A percentile compares a stretch with the other conserved stretches of the same genome.
These are phyloP conservation scores for Calonectria pauciramosa DNA, from an alignment of 2,329 filamentous ascomycete species.

Conservation along the genomic window DNA sequence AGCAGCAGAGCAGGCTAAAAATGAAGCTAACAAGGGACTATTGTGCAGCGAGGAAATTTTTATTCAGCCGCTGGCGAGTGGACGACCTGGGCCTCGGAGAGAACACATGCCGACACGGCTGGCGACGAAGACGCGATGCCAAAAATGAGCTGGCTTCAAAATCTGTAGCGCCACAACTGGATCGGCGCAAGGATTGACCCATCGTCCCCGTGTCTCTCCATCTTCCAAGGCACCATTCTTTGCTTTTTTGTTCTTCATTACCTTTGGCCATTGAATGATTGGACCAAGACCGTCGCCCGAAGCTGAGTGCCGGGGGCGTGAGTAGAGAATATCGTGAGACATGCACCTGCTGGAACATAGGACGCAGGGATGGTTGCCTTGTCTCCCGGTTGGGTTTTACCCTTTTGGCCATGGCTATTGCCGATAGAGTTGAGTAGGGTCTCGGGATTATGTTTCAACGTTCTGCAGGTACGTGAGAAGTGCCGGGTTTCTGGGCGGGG, in stretches of 20 bases:
- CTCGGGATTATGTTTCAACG: not conserved
- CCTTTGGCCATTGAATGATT: not conserved
- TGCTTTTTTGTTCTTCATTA: not conserved
- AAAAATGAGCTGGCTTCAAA: not conserved
- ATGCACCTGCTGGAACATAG: not conserved
- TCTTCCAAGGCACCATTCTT: too few relatives aligned
- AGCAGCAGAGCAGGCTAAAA: not conserved
- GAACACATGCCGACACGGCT: not conserved
- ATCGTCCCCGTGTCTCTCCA: not conserved
- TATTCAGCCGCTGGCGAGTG: not conserved
- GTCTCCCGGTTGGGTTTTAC: not conserved
- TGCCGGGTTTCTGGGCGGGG: not conserved
- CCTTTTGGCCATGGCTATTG: slow-evolving; percentile 5
- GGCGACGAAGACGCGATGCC: not conserved
- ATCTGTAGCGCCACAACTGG: not conserved
- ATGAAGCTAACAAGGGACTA: not conserved
- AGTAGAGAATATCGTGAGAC: not conserved
- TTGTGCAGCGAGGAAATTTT: not conserved
- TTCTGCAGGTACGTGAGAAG: not conserved
- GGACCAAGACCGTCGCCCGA: not conserved
- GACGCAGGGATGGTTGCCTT: not conserved
- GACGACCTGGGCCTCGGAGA: not conserved
- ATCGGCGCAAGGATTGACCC: not conserved
- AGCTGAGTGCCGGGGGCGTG: not conserved
- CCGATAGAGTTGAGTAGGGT: slow-evolving; percentile 12